Base-by-base conservation (phyloP, 2,329 filamentous ascomycete species). In the Aspergillus chevalieri region DNA sequence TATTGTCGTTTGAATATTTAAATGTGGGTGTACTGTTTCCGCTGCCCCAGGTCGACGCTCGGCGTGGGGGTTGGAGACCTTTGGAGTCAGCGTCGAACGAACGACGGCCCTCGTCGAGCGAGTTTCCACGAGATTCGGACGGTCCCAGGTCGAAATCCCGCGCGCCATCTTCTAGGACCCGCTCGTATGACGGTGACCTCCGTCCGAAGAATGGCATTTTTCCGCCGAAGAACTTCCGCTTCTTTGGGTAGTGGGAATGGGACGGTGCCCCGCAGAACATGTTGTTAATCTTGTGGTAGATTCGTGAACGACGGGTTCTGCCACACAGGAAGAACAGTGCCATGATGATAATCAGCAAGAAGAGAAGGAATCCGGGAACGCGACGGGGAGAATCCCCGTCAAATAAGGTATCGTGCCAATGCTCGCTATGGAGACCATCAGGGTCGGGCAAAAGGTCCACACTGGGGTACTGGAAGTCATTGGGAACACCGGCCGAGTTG, bases 391-490 rank as follows among this genome's bases (percentile, higher is more conserved):
- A 80, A 47, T 84, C 78, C 60, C 81, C 78, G 52, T 81, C 76
- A 46, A 92, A 81, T 5, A 94, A 72, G 26, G 73, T 70, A 57
- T 81, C 78, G 56, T 82, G 79, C 75, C 81, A 83, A 46, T 81
- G 78, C 47, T 83, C 79, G 43, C 56, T 57, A 49, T 67, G 57
- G 46, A 64, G 57, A 4, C 55, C 57, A 41, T 64, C 63, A 1
- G 64, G 57, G 46, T 58, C 62, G 15, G 64, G 68, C 49, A 64
- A 63, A 53, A 67, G 55, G 57, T 68, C 54, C 47, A 69, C 61
- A 57, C 70, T 58, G 52, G 91, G 89, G 60, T 84, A 84, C 67
- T 95, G 89, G 66, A 96, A 98, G 65, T 96, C 89, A 3, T 75
- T 64, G 0, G 89, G 85, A 3, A 85, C 77, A 6, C 76, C 76